phyloP scores from a whole-genome alignment of 768 basidiomycete genomes.

The Russula griseocarnosa region DNA sequence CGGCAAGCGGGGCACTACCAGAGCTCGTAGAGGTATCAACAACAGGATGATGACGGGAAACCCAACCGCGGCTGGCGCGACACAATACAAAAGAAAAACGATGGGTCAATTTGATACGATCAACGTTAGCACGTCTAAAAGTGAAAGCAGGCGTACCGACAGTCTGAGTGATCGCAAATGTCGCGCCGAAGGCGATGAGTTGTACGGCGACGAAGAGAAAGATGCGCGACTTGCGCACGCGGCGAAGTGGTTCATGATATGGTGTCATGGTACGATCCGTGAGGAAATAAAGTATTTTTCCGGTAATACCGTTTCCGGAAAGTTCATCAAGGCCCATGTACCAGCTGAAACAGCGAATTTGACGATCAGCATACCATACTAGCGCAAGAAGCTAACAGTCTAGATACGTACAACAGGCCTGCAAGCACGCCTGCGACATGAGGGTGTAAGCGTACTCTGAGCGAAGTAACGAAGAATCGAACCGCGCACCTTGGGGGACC shows the following conservation, averaged over 20 bases:
- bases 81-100: not conserved
- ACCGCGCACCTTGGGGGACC: constrained; percentile 54
- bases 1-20: constrained; percentile 66
- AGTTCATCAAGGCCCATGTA: constrained; percentile 89
- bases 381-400: not conserved
- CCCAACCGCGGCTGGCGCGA: constrained; percentile 68
- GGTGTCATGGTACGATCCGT: constrained; percentile 64
- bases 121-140: not conserved
- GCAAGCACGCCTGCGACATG: constrained; percentile 61
- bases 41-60: constrained; percentile 87
- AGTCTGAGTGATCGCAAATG: constrained; percentile 89
- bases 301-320: constrained; percentile 75
- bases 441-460: not conserved
- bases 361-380: not conserved
- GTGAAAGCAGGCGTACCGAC: constrained; percentile 48
- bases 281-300: constrained; percentile 74
- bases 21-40: constrained; percentile 70
- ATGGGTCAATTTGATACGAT: not conserved
- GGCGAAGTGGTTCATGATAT: constrained; percentile 62
- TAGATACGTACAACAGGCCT: constrained; percentile 68
- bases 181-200: constrained; percentile 78
- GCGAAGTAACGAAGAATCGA: constrained; percentile 34
- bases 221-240: constrained; percentile 71
- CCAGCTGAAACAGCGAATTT: constrained; percentile 51
- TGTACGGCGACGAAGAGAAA: constrained; percentile 70